phyloP scores from a whole-genome alignment of 2,329 filamentous ascomycete genomes.

The Rhinocladiella mackenziei region DNA sequence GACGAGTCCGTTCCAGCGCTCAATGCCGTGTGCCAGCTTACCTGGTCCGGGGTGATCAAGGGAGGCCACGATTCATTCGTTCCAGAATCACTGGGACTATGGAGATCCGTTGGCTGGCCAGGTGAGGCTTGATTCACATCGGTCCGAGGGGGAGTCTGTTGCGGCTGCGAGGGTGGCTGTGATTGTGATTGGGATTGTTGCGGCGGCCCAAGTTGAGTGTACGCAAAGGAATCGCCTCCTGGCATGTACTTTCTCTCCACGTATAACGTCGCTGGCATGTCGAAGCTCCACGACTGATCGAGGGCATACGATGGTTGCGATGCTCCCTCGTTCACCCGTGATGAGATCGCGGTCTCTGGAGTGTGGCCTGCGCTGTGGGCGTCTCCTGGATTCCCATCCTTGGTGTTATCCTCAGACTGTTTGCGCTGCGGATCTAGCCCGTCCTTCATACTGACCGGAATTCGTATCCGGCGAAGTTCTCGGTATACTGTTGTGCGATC shows the following conservation, averaged over 20 bases:
- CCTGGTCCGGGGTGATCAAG: constrained; percentile 20
- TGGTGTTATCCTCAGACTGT: neutral
- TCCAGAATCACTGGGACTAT: constrained; percentile 25
- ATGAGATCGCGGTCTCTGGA: neutral
- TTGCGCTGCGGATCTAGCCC: neutral
- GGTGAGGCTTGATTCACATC: constrained; percentile 17
- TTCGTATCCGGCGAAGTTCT: constrained; percentile 31
- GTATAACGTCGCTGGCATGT: constrained; percentile 24
- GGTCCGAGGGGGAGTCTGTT: neutral
- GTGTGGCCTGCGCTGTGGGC: neutral
- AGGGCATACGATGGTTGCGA: constrained; percentile 3
- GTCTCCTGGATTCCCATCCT: neutral
- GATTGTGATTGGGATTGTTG: constrained; percentile 8
- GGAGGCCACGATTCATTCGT: constrained; percentile 27
- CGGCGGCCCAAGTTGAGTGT: neutral
- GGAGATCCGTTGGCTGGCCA: constrained; percentile 17
- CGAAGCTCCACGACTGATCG: constrained; percentile 25
- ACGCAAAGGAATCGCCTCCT: neutral
- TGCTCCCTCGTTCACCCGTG: neutral
- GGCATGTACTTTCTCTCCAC: constrained; percentile 5
- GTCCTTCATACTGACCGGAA: constrained; percentile 30
- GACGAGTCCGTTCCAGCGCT: constrained; percentile 1
- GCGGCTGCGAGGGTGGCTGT: constrained; percentile 3
- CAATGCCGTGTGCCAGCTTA: constrained; percentile 21
- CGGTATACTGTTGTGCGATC: constrained; percentile 38